These are phyloP conservation scores for Triticum monococcum DNA, from an alignment of 176 grass and related monocot species.

Conservation along the genomic window DNA sequence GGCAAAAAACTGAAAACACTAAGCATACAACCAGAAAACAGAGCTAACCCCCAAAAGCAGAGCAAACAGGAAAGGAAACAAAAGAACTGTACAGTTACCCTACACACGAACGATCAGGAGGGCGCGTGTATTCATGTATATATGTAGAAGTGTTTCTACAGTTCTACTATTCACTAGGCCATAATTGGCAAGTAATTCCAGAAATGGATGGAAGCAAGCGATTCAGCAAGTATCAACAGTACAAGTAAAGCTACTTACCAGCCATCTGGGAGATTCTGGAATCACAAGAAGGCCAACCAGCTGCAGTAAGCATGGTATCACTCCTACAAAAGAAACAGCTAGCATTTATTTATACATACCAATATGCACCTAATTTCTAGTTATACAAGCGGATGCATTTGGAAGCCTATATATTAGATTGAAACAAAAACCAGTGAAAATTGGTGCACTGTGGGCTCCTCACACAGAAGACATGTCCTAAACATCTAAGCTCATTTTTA, in stretches of 20 bases:
- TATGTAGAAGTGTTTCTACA: not conserved
- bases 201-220: not conserved
- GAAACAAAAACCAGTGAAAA: not conserved
- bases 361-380: not conserved
- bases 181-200: not conserved
- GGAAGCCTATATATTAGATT: not conserved
- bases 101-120: no score
- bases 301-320: constrained; percentile 65
- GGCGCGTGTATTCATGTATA: no score
- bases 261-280: constrained; percentile 88
- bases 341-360: not conserved
- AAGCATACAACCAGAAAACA: no score
- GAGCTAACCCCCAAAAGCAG: no score
- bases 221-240: not conserved
- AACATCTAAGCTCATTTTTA: not conserved
- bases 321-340: constrained; percentile 39
- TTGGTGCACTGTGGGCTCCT: not conserved
- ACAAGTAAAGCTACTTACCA: constrained; percentile 44
- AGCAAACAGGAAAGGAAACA: no score
- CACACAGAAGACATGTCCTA: not conserved
- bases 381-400: not conserved
- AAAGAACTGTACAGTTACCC: no score
- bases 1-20: no score
- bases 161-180: not conserved
- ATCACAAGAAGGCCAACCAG: constrained; percentile 62